Evolutionary conservation across 2,329 filamentous ascomycete species (phyloP), one percentile per base, ranked within the genome.

Genomic region (Rhynchosporium graminicola): DNA sequence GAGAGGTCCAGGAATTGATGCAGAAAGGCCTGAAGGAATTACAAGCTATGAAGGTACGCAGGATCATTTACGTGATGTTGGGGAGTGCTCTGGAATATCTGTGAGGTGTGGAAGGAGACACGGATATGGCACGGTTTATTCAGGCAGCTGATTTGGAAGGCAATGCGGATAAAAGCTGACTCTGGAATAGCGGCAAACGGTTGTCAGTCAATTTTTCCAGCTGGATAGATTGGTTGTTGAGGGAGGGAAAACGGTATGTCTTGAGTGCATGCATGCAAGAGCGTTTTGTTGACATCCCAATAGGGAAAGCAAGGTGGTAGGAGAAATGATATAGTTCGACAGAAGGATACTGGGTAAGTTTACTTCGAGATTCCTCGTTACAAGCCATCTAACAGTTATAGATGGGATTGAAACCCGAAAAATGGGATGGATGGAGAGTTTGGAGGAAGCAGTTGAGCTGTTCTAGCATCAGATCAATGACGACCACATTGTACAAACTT

Each of bases 201-300:
- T 95, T 57, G 86, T 99, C 73, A 96, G 92, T 75, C 91, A 96
- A 75, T 98, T 98, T 79, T 98, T 91, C 80, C 90, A 97, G 78
- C 77, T 96, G 66, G 93, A 98, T 74, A 84, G 87, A 73, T 83
- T 99, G 77, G 95, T 99, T 13, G 91, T 99, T 0, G 95, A 99
- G 77, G 90, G 90, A 20, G 89, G 91, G 63, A 88, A 91, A 76
- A 86, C 89, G 71, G 89, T 91, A 83, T 68, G 84, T 79, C 47
- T 62, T 52, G 63, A 38, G 29, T 20, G 42, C 62, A 29, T 26
- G 5, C 20, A 26, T 12, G 36, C 10, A 63, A 28, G 20, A 50
- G 40, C 26, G 29, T 4, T 36, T 46, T 56, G 45, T 63, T 70
- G 43, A 71, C 63, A 15, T 51, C 15, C 31, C 15, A 26, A 40